Evolutionary conservation across 768 basidiomycete genomes (phyloP).

Genomic region (Rhizopogon vesiculosus): DNA sequence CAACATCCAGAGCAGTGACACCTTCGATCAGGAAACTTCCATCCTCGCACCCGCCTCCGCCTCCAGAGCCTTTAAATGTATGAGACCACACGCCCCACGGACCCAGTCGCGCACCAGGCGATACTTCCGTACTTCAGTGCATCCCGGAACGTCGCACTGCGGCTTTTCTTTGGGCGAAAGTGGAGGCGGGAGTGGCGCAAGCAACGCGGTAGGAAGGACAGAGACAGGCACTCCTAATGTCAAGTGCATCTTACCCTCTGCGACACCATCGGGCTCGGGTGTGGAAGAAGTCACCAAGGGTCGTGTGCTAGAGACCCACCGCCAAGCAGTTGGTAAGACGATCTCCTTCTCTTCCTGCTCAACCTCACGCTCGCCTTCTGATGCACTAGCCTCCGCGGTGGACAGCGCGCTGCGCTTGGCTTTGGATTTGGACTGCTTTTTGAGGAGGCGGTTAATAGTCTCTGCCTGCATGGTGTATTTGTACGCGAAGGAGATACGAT

Average conservation of each 20-base stretch:
- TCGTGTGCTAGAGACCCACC: conserved; percentile 65
- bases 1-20: neutral
- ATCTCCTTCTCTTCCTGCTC: conserved; percentile 36
- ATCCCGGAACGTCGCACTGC: conserved; percentile 56
- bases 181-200: conserved; percentile 6
- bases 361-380: conserved; percentile 19
- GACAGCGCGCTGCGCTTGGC: conserved; percentile 51
- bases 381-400: conserved; percentile 38
- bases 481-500: neutral
- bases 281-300: neutral
- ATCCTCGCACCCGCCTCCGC: conserved; percentile 6
- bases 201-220: conserved; percentile 13
- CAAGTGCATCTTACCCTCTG: conserved; percentile 33
- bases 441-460: conserved; percentile 84
- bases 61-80: conserved; percentile 57
- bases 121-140: conserved; percentile 53
- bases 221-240: conserved; percentile 51
- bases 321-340: conserved; percentile 52
- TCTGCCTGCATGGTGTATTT: conserved; percentile 50
- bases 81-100: conserved; percentile 58
- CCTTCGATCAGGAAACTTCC: neutral
- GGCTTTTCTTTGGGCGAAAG: conserved; percentile 9
- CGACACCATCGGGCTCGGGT: conserved; percentile 4
- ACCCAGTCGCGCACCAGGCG: conserved; percentile 60
- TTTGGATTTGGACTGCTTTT: conserved; percentile 73